These are phyloP conservation scores for Phytophthora litchii DNA, from an alignment of 352 stramenopile species.

Conservation along the genomic window DNA sequence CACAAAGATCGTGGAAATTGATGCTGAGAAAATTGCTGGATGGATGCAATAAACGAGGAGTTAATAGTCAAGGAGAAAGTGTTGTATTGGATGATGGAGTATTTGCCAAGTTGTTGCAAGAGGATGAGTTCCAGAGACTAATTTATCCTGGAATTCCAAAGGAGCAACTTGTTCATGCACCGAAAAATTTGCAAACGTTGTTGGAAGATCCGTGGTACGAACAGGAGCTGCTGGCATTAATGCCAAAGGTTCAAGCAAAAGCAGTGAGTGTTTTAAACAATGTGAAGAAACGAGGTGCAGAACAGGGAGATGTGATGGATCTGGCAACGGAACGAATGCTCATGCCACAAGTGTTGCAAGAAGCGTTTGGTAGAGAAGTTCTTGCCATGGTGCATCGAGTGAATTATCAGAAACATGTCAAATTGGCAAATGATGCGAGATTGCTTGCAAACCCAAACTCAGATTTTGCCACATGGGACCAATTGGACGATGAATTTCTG, in stretches of 20 bases:
- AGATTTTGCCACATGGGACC: constrained; percentile 69
- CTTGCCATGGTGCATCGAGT: constrained; percentile 85
- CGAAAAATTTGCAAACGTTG: constrained; percentile 74
- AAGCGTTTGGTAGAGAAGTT: constrained; percentile 85
- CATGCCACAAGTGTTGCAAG: constrained; percentile 78
- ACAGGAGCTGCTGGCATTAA: constrained; percentile 72
- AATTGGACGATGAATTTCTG: constrained; percentile 58
- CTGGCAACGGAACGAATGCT: constrained; percentile 64
- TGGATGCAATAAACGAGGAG: constrained; percentile 56
- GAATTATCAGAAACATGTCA: constrained; percentile 80
- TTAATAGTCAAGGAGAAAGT: constrained; percentile 59
- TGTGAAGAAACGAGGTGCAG: constrained; percentile 78
- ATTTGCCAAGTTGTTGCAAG: constrained; percentile 74
- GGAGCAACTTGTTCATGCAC: constrained; percentile 69
- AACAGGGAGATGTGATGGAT: constrained; percentile 84
- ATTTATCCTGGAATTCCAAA: constrained; percentile 81
- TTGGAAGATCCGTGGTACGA: constrained; percentile 85
- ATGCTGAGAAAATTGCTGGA: constrained; percentile 72
- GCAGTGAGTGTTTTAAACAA: constrained; percentile 77
- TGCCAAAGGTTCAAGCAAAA: constrained; percentile 84
- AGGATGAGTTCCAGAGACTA: constrained; percentile 74
- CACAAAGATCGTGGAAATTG: constrained; percentile 56
- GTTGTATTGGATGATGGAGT: constrained; percentile 82
- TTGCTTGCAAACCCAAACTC: constrained; percentile 62
- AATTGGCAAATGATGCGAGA: constrained; percentile 69